A percentile compares a stretch with the other conserved stretches of the same genome.
Conservation (phyloP, 2,329 filamentous ascomycete genomes). For the Xylaria sp. region DNA sequence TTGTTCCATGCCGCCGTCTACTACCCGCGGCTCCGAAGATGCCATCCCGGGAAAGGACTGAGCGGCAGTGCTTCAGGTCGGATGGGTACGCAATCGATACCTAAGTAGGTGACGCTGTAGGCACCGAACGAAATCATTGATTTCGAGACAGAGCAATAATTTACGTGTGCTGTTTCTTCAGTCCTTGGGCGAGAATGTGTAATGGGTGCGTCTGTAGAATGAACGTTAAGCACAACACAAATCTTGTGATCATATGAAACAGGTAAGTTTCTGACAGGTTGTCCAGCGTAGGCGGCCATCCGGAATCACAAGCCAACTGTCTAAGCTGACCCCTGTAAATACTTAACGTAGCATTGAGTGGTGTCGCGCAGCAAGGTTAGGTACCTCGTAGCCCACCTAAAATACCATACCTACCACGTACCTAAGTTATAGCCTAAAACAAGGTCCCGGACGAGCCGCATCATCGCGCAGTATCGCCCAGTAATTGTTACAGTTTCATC, state of each 20-base stretch:
- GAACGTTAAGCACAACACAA: too few relatives aligned
- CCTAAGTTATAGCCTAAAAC: background rate
- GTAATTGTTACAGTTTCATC: background rate
- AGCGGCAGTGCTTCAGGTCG: slow-evolving; percentile 14
- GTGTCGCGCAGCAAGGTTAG: background rate
- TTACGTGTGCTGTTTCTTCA: background rate
- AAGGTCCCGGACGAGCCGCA: background rate
- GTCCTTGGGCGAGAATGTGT: background rate
- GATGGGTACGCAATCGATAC: slow-evolving; percentile 21
- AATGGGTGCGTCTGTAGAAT: background rate
- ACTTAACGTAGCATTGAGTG: background rate
- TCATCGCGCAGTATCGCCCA: background rate
- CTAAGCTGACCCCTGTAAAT: background rate
- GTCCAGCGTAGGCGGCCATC: background rate
- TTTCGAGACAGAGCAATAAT: background rate
- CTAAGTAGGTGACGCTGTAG: slow-evolving; percentile 1
- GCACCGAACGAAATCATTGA: slow-evolving; percentile 24
- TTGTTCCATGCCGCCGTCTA: slow-evolving; percentile 24
- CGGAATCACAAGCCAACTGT: background rate
- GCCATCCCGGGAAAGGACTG: slow-evolving; percentile 33
- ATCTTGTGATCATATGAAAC: slow-evolving; percentile 8
- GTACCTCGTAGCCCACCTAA: background rate
- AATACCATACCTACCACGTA: background rate
- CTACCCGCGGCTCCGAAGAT: slow-evolving; percentile 30
- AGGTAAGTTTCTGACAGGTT: background rate